phyloP scores from a whole-genome alignment of 129 eudicot genomes.

The Flaveria linearis region DNA sequence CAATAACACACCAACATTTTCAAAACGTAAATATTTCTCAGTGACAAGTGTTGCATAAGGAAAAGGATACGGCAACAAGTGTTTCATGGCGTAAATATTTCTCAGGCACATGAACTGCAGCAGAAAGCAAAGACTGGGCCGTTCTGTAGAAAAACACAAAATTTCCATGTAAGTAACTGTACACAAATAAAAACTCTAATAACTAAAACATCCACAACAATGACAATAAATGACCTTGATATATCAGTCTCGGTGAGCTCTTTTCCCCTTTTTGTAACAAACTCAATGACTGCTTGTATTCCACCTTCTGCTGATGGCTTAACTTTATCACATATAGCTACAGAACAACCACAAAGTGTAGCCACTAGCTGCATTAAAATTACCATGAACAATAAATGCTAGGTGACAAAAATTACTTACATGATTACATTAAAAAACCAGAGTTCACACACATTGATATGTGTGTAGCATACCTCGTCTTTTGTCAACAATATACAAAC shows the following conservation, averaged over 20 bases:
- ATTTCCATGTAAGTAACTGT: constrained; percentile 18
- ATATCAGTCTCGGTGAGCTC: constrained; percentile 85
- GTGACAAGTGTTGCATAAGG: neutral
- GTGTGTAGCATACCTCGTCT: constrained; percentile 64
- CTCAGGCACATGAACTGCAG: constrained; percentile 78
- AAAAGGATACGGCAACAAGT: constrained; percentile 87
- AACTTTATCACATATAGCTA: constrained; percentile 88
- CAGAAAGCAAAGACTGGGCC: constrained; percentile 87
- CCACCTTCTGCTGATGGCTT: constrained; percentile 96
- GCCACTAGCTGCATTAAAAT: constrained; percentile 75
- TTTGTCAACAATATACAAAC: constrained; percentile 75
- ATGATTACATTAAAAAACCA: neutral
- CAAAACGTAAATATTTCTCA: constrained; percentile 1
- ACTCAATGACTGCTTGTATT: constrained; percentile 86
- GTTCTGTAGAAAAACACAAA: constrained; percentile 59
- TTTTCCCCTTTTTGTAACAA: constrained; percentile 67
- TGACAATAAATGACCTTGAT: constrained; percentile 54
- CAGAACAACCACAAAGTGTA: constrained; percentile 65
- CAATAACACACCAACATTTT: neutral
- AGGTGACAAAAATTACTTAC: constrained; percentile 17
- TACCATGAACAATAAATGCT: constrained; percentile 6
- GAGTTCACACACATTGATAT: neutral
- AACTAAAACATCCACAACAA: constrained; percentile 2
- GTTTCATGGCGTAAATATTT: constrained; percentile 92
- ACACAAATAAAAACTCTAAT: constrained; percentile 11